These are phyloP conservation scores for Kuraishia capsulata DNA, from an alignment of 805 yeast species.

Conservation along the genomic window DNA sequence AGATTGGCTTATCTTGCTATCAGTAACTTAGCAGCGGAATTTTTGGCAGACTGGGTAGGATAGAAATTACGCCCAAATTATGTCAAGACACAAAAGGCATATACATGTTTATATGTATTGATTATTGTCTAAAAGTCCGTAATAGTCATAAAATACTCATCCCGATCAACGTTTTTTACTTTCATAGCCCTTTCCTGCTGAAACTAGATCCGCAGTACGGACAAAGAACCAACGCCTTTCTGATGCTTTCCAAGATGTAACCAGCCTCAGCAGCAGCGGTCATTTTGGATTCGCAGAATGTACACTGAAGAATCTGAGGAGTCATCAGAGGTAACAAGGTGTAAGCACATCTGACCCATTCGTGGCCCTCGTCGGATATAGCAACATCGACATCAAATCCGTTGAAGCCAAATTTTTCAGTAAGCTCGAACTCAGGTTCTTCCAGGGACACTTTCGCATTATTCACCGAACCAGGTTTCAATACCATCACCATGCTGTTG, in stretches of 20 bases:
- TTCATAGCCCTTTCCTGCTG: too few relatives aligned
- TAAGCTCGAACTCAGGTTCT: neutral
- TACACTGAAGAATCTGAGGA: conserved; percentile 23
- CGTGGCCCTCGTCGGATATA: conserved; percentile 16
- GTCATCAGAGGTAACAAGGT: conserved; percentile 27
- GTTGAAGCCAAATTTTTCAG: neutral
- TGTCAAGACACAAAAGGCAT: too few relatives aligned
- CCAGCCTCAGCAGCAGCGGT: conserved; percentile 4
- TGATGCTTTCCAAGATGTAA: conserved; percentile 7
- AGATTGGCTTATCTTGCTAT: neutral
- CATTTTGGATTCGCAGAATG: conserved; percentile 21
- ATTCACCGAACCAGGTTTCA: neutral
- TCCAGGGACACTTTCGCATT: neutral
- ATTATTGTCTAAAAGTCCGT: too few relatives aligned
- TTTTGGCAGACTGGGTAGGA: too few relatives aligned
- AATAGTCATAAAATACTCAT: too few relatives aligned
- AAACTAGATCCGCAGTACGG: neutral
- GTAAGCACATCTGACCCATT: conserved; percentile 28
- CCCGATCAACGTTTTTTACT: too few relatives aligned
- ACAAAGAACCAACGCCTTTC: conserved; percentile 17
- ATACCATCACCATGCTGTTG: neutral
- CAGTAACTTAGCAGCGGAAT: neutral
- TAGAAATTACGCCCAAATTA: too few relatives aligned
- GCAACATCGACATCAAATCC: conserved; percentile 6
- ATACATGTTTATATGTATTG: too few relatives aligned